These are phyloP conservation scores for Cyberlindnera mycetangii DNA, from an alignment of 805 yeast species.

Conservation along the genomic window DNA sequence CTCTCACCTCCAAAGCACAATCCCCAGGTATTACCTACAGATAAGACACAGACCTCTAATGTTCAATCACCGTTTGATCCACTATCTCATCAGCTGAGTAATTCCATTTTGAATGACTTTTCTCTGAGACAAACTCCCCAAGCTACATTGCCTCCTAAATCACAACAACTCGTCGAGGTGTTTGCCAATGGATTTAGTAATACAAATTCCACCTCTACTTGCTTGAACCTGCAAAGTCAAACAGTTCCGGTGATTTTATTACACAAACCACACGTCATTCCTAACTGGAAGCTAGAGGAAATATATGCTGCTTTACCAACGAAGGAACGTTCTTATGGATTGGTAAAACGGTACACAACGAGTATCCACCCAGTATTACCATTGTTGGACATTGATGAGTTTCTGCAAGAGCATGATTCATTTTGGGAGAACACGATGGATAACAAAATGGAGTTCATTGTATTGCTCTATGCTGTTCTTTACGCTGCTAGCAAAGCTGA, in stretches of 20 bases:
- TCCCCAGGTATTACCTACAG: constrained; percentile 26
- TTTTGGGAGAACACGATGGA: constrained; percentile 41
- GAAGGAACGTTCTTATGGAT: constrained; percentile 42
- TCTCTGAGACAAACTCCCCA: constrained; percentile 24
- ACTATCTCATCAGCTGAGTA: constrained; percentile 12
- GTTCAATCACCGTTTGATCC: constrained; percentile 9
- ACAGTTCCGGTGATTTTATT: constrained; percentile 26
- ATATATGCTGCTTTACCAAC: constrained; percentile 45
- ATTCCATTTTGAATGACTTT: constrained; percentile 23
- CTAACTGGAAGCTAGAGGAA: constrained; percentile 30
- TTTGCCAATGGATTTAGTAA: constrained; percentile 14
- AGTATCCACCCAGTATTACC: constrained; percentile 59
- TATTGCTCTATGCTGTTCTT: constrained; percentile 48
- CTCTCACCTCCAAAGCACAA: constrained; percentile 29
- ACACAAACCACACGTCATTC: constrained; percentile 25
- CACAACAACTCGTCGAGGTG: constrained; percentile 16
- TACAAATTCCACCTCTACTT: constrained; percentile 9
- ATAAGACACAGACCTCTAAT: constrained; percentile 11
- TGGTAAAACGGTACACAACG: constrained; percentile 45
- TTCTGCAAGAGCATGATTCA: constrained; percentile 42
- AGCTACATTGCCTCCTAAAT: constrained; percentile 11
- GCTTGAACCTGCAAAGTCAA: constrained; percentile 23
- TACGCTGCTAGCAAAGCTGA: constrained; percentile 60
- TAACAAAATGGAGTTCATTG: constrained; percentile 43
- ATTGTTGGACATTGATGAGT: constrained; percentile 43